These are phyloP conservation scores for Carex myosuroides DNA, from an alignment of 176 grass and related monocot genomes.

Conservation along the genomic window DNA sequence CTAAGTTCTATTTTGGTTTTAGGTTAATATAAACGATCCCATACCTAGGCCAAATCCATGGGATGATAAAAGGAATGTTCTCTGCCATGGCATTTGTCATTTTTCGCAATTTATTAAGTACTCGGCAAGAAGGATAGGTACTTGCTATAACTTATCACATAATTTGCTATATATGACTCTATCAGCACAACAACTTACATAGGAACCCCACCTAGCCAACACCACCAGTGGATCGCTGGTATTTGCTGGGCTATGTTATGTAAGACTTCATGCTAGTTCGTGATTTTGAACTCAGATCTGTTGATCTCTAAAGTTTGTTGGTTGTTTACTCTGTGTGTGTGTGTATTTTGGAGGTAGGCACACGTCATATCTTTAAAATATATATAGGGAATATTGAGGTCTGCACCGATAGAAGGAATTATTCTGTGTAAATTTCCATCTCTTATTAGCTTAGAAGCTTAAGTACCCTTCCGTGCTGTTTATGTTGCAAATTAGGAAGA, in stretches of 20 bases:
- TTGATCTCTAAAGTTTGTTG: neutral
- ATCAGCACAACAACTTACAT: neutral
- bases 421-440: neutral
- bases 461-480: neutral
- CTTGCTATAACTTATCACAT: neutral
- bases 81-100: neutral
- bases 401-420: neutral
- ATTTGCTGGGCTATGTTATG: neutral
- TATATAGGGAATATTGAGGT: neutral
- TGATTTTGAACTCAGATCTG: neutral
- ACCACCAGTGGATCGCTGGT: neutral
- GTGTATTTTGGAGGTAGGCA: neutral
- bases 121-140: slow-evolving; percentile 17
- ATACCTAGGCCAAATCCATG: neutral
- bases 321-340: neutral
- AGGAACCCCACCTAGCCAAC: neutral
- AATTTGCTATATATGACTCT: neutral
- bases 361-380: neutral
- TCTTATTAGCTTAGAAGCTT: neutral
- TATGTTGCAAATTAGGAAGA: neutral
- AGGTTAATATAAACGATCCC: neutral
- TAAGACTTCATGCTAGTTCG: neutral
- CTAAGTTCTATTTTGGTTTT: neutral
- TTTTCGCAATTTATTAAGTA: slow-evolving; percentile 17
- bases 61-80: slow-evolving; percentile 1